These are phyloP conservation scores for Mycena vitilis DNA, from an alignment of 768 basidiomycete species.

Conservation along the genomic window DNA sequence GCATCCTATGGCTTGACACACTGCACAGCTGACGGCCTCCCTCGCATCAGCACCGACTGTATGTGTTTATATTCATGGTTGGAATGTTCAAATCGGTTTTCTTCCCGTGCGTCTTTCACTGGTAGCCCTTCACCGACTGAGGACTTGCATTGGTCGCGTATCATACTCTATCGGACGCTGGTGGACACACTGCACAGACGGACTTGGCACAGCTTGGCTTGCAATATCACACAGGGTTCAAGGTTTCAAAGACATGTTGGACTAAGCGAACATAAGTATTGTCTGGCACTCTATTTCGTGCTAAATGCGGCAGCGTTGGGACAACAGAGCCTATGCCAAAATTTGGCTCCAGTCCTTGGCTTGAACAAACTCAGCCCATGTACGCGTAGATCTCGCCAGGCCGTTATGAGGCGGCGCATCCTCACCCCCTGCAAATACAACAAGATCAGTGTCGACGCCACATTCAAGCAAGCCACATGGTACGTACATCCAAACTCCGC, in stretches of 20 bases:
- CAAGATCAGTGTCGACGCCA: neutral
- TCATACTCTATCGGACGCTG: too few species aligned
- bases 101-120: constrained; percentile 34
- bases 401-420: neutral
- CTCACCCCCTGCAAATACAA: too few species aligned
- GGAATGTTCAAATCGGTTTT: constrained; percentile 41
- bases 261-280: too few species aligned
- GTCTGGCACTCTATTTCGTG: too few species aligned
- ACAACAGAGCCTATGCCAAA: neutral
- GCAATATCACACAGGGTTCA: too few species aligned
- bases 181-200: too few species aligned
- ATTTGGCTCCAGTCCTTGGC: constrained; percentile 12
- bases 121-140: too few species aligned
- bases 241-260: too few species aligned
- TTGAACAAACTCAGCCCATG: constrained; percentile 5
- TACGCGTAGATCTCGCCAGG: constrained; percentile 3
- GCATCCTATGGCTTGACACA: too few species aligned
- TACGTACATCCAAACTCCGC: constrained; percentile 18
- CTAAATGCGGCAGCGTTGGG: too few species aligned
- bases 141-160: too few species aligned
- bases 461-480: neutral
- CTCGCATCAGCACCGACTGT: constrained; percentile 37
- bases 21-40: neutral
- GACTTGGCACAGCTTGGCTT: too few species aligned
- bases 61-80: constrained; percentile 40